Percentiles rank a stretch among this genome's conserved stretches.
phyloP scores from a whole-genome alignment of 176 grass and related monocot species.

The Musa itinerans region DNA sequence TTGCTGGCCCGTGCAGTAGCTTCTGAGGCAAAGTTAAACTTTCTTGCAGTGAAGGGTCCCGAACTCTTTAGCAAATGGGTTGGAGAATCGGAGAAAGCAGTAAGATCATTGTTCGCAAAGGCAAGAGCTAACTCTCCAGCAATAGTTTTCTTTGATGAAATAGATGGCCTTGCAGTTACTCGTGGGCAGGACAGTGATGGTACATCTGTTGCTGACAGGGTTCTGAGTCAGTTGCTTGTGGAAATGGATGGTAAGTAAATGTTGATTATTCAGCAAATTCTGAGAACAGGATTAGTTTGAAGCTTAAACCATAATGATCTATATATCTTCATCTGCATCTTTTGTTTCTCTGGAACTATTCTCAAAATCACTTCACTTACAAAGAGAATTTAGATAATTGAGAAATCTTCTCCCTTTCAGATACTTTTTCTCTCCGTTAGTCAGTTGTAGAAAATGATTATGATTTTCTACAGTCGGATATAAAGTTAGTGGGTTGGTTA shows the following conservation, averaged over 20 bases:
- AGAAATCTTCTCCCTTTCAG: too few relatives aligned
- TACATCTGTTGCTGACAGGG: constrained; percentile 65
- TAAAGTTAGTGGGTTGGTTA: too few relatives aligned
- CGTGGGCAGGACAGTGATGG: constrained; percentile 59
- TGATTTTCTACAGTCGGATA: too few relatives aligned
- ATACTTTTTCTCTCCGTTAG: too few relatives aligned
- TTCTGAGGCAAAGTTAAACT: constrained; percentile 90
- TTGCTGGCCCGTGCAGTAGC: constrained; percentile 91
- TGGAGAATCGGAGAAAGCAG: constrained; percentile 90
- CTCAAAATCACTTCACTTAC: too few relatives aligned
- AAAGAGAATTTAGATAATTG: too few relatives aligned
- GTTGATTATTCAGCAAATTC: background rate
- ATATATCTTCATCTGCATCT: too few relatives aligned
- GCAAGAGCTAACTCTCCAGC: constrained; percentile 74
- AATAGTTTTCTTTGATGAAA: constrained; percentile 97
- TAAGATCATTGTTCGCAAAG: constrained; percentile 73
- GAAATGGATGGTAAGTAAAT: constrained; percentile 86
- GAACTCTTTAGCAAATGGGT: constrained; percentile 99
- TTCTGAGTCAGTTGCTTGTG: constrained; percentile 70
- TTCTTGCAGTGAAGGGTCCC: constrained; percentile 89
- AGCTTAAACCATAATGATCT: background rate
- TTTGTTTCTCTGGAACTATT: too few relatives aligned
- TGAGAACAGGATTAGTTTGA: background rate
- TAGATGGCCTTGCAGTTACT: constrained; percentile 85
- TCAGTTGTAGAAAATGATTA: too few relatives aligned